phyloP scores from a whole-genome alignment of 2,329 filamentous ascomycete species.

The Fusarium palustre region DNA sequence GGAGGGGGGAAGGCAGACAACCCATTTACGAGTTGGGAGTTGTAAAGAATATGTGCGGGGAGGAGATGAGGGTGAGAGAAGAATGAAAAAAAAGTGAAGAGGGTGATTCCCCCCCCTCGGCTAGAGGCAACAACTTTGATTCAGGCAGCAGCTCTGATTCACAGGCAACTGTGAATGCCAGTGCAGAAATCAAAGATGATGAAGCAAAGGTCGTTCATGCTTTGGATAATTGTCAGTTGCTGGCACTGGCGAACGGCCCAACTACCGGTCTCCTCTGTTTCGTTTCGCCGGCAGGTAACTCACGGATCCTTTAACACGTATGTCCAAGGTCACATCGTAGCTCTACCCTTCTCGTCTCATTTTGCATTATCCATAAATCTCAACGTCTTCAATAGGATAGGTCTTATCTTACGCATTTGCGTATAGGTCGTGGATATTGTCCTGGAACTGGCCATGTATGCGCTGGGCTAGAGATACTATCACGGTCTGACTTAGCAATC shows the following conservation, averaged over 20 bases:
- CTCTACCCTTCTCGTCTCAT: background rate
- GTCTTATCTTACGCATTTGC: background rate
- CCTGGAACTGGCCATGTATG: constrained; percentile 16
- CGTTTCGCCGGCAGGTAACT: background rate
- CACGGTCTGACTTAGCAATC: constrained; percentile 12
- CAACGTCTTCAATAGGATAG: background rate
- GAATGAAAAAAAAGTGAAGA: background rate
- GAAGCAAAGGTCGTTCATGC: background rate
- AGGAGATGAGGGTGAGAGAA: background rate
- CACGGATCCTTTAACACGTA: background rate
- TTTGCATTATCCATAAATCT: background rate
- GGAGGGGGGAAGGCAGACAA: background rate
- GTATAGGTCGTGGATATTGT: background rate
- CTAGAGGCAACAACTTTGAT: background rate
- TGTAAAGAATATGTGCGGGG: background rate
- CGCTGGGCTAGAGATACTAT: constrained; percentile 13
- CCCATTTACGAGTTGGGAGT: no score
- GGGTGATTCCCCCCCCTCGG: background rate
- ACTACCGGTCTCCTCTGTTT: background rate
- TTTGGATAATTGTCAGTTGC: background rate
- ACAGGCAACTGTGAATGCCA: background rate
- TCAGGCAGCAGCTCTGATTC: background rate
- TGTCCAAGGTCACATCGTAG: background rate
- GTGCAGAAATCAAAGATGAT: no score
- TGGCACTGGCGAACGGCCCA: background rate